Evolutionary conservation across 495 filamentous ascomycete species (phyloP), one percentile per base, ranked within the genome.

Genomic region (Penicillium paradoxum): DNA sequence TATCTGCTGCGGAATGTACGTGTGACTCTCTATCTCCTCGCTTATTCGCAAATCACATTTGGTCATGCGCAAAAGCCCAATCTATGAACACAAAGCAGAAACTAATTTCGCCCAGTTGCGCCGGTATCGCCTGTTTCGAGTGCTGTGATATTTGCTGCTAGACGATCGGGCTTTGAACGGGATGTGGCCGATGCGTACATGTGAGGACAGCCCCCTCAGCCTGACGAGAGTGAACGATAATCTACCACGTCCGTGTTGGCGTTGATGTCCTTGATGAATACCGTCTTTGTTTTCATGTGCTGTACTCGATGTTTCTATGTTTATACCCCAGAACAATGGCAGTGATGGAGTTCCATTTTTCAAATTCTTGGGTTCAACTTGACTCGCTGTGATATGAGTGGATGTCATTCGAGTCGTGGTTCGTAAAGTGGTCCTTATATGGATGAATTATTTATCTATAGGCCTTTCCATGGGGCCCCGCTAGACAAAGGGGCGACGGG

Each of bases 111-210:
- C 30, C 36, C 34, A 76, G 72, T 30, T 74, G 72, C 54, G 73
- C 73, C 44, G 73, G 73, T 67, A 49, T 73, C 46, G 60, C 62
- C 32, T 72, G 70, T 58, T 73, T 73, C 67, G 73, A 74, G 59
- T 76, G 73, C 65, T 68, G 62, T 36, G 72, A 76, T 55, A 66
- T 66, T 32, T 76, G 73, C 69, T 74, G 73, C 47, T 76, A 76
- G 47, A 60, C 30, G 29, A 8, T 32, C 39, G 30, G 18, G 32
- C 32, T 34, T 11, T n/a, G 22, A 43, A 40, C 19, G n/a, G 24
- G 30, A 18, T 6, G 34, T 50, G 48, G 19, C 27, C 18, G 27
- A 50, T 42, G 15, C 19, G 37, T 15, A 10, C 18, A 2, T 8
- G 25, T n/a, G 21, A 39, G 6, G 30, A 34, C n/a, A n/a, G n/a